phyloP scores from a whole-genome alignment of 192 early-diverging fungal genomes.

The Backusella psychrophila region DNA sequence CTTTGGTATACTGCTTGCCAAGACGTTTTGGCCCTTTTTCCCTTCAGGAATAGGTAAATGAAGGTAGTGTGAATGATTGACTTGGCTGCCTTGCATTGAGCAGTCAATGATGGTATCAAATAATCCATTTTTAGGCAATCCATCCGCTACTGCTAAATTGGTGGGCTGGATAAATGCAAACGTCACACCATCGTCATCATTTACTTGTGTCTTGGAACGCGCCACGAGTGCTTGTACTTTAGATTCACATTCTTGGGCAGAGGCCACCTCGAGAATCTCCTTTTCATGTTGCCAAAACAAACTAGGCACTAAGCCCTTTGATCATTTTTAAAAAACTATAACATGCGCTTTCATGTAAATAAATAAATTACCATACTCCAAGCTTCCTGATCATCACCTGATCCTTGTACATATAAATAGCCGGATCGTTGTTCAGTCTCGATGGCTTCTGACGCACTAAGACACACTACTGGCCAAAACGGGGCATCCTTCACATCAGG shows the following conservation, averaged over 20 bases:
- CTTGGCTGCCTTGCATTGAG: conserved; percentile 50
- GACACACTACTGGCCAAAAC: conserved; percentile 76
- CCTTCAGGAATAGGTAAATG: conserved; percentile 81
- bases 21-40: conserved; percentile 77
- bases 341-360: not conserved
- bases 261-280: conserved; percentile 27
- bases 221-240: conserved; percentile 35
- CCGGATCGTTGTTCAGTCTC: conserved; percentile 32
- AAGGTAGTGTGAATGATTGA: conserved; percentile 46
- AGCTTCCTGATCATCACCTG: conserved; percentile 86
- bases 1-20: conserved; percentile 54
- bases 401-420: conserved; percentile 85
- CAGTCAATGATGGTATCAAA: conserved; percentile 88
- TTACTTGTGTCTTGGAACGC: conserved; percentile 11
- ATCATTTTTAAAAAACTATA: not conserved
- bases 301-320: conserved; percentile 55
- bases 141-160: conserved; percentile 65
- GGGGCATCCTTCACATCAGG: conserved; percentile 46
- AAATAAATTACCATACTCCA: conserved; percentile 59
- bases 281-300: conserved; percentile 64
- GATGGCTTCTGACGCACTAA: conserved; percentile 70
- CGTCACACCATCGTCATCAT: not conserved
- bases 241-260: conserved; percentile 34
- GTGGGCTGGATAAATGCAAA: conserved; percentile 61
- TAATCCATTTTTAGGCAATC: conserved; percentile 43